These are phyloP conservation scores for Penicillium psychrosexuale DNA, from an alignment of 2,329 filamentous ascomycete species.

Conservation along the genomic window DNA sequence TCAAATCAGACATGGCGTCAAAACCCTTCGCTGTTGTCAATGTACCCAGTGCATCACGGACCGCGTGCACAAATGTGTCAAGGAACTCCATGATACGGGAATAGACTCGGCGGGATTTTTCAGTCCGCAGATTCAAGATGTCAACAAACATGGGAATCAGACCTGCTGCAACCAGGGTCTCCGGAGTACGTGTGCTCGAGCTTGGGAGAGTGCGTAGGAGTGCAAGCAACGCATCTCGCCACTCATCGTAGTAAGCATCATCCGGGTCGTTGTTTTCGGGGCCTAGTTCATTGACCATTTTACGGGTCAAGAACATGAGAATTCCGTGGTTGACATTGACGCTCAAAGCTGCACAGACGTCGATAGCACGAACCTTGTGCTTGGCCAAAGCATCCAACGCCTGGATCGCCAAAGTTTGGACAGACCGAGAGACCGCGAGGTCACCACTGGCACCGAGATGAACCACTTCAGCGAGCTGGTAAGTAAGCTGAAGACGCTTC, in stretches of 20 bases:
- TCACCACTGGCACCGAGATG: slow-evolving; percentile 74
- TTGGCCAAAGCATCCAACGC: slow-evolving; percentile 82
- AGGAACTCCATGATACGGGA: slow-evolving; percentile 82
- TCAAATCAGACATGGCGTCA: slow-evolving; percentile 83
- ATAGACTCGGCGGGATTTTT: slow-evolving; percentile 77
- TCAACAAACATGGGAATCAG: slow-evolving; percentile 88
- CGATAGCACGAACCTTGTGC: slow-evolving; percentile 70
- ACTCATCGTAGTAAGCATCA: slow-evolving; percentile 72
- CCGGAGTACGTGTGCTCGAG: slow-evolving; percentile 66
- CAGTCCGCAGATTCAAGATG: slow-evolving; percentile 77
- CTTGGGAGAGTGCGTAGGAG: slow-evolving; percentile 77
- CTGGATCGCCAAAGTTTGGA: slow-evolving; percentile 78
- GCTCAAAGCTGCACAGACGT: slow-evolving; percentile 86
- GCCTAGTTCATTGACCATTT: slow-evolving; percentile 79
- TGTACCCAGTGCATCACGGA: slow-evolving; percentile 78
- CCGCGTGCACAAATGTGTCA: slow-evolving; percentile 80
- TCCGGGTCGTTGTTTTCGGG: slow-evolving; percentile 57
- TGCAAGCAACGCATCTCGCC: slow-evolving; percentile 87
- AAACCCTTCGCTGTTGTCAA: slow-evolving; percentile 80
- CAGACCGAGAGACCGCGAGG: slow-evolving; percentile 64
- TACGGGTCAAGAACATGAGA: slow-evolving; percentile 86
- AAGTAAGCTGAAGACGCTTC: slow-evolving; percentile 80
- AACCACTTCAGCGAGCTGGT: slow-evolving; percentile 87
- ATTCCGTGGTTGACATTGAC: slow-evolving; percentile 96
- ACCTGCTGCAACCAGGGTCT: slow-evolving; percentile 82